These are phyloP conservation scores for Leptographium galeiforme DNA, from an alignment of 2,329 filamentous ascomycete species.

Conservation along the genomic window DNA sequence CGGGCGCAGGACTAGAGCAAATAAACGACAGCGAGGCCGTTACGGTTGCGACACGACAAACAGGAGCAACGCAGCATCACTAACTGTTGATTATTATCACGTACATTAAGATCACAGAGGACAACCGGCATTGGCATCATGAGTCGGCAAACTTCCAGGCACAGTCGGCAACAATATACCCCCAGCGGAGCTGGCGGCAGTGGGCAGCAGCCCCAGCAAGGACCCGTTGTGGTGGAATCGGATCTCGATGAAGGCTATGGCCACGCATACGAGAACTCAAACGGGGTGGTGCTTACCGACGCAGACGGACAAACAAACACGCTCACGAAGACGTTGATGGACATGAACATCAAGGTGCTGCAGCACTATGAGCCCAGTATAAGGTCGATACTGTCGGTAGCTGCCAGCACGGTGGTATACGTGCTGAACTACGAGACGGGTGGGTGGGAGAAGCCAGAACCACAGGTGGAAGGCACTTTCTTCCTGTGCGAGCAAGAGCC, in stretches of 20 bases:
- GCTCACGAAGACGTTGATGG: conserved; percentile 27
- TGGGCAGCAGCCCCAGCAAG: conserved; percentile 15
- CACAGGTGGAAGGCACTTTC: conserved; percentile 62
- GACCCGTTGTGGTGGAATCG: not conserved
- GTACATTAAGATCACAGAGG: not conserved
- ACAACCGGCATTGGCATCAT: conserved; percentile 17
- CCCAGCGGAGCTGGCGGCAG: conserved; percentile 11
- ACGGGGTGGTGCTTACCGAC: not conserved
- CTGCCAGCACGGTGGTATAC: conserved; percentile 79
- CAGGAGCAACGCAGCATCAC: too few relatives aligned
- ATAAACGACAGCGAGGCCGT: not conserved
- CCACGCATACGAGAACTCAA: not conserved
- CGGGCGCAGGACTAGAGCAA: too few relatives aligned
- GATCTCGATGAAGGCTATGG: not conserved
- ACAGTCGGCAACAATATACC: conserved; percentile 15
- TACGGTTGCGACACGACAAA: too few relatives aligned
- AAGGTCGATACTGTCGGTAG: conserved; percentile 60
- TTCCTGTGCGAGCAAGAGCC: conserved; percentile 64
- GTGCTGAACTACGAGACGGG: conserved; percentile 51
- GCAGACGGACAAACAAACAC: not conserved
- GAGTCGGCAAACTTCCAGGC: conserved; percentile 29
- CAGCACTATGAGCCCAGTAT: conserved; percentile 68
- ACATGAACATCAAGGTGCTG: conserved; percentile 78
- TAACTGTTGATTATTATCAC: not conserved
- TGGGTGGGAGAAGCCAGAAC: conserved; percentile 69